These are phyloP conservation scores for Penicillium pancosmium DNA, from an alignment of 495 filamentous ascomycete genomes.

Conservation along the genomic window DNA sequence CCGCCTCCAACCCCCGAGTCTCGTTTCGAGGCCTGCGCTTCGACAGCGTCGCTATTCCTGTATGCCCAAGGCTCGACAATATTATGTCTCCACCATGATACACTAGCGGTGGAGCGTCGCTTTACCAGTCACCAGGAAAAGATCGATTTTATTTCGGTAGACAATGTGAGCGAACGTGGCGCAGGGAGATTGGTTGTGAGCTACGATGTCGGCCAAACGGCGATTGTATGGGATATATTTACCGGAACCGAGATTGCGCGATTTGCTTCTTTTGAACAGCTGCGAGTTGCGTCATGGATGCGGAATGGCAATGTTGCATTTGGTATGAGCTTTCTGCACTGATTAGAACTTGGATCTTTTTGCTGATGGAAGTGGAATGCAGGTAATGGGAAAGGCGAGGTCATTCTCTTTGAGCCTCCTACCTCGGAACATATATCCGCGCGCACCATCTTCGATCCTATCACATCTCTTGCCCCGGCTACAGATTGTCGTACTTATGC, in stretches of 20 bases:
- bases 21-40: conserved; percentile 80
- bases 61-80: conserved; percentile 80
- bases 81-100: conserved; percentile 87
- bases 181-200: conserved; percentile 86
- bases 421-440: conserved; percentile 93
- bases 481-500: conserved; percentile 96
- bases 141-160: conserved; percentile 79
- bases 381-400: conserved; percentile 90
- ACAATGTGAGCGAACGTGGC: conserved; percentile 89
- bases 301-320: conserved; percentile 96
- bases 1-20: conserved; percentile 52
- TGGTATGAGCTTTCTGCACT: conserved; percentile 56
- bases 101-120: conserved; percentile 81
- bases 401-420: conserved; percentile 91
- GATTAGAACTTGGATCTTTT: not conserved
- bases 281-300: conserved; percentile 92
- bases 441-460: conserved; percentile 89
- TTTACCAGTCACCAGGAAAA: conserved; percentile 86
- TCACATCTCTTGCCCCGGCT: conserved; percentile 87
- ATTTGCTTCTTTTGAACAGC: conserved; percentile 85
- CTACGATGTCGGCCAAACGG: conserved; percentile 88
- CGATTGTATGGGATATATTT: conserved; percentile 95
- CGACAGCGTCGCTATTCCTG: conserved; percentile 83
- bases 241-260: conserved; percentile 88
- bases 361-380: conserved; percentile 12